These are phyloP conservation scores for Diplocarpon rosae DNA, from an alignment of 2,329 filamentous ascomycete genomes.

Conservation along the genomic window DNA sequence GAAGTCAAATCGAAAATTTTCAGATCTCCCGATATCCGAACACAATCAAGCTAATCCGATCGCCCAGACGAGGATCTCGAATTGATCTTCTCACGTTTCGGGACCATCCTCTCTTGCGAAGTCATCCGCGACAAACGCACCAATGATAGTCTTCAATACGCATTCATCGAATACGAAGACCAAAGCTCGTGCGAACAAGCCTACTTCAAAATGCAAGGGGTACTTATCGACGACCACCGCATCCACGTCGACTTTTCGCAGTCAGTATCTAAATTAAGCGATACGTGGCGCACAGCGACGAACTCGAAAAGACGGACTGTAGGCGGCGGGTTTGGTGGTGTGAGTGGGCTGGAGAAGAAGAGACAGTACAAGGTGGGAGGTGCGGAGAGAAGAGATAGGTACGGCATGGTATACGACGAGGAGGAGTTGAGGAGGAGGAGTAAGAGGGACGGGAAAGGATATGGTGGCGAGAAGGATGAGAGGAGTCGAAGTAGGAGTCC, in stretches of 20 bases:
- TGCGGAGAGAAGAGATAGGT: constrained; percentile 37
- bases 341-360: constrained; percentile 78
- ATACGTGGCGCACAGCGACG: constrained; percentile 77
- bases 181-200: constrained; percentile 88
- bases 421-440: constrained; percentile 50
- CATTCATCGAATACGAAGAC: constrained; percentile 93
- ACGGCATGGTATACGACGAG: constrained; percentile 74
- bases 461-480: constrained; percentile 18
- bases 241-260: constrained; percentile 99
- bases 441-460: constrained; percentile 29
- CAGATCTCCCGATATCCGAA: too few relatives aligned
- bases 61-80: constrained; percentile 72
- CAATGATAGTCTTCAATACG: constrained; percentile 90
- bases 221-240: constrained; percentile 90
- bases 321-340: constrained; percentile 79
- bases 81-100: constrained; percentile 93
- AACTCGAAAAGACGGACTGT: constrained; percentile 62
- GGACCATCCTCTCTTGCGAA: constrained; percentile 89
- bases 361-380: constrained; percentile 63
- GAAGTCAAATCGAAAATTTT: too few relatives aligned
- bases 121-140: constrained; percentile 91
- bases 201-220: constrained; percentile 98
- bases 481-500: constrained; percentile 26
- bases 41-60: too few relatives aligned
- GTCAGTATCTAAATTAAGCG: constrained; percentile 78